These are phyloP conservation scores for Boletus reticulatus DNA, from an alignment of 768 basidiomycete genomes.

Conservation along the genomic window DNA sequence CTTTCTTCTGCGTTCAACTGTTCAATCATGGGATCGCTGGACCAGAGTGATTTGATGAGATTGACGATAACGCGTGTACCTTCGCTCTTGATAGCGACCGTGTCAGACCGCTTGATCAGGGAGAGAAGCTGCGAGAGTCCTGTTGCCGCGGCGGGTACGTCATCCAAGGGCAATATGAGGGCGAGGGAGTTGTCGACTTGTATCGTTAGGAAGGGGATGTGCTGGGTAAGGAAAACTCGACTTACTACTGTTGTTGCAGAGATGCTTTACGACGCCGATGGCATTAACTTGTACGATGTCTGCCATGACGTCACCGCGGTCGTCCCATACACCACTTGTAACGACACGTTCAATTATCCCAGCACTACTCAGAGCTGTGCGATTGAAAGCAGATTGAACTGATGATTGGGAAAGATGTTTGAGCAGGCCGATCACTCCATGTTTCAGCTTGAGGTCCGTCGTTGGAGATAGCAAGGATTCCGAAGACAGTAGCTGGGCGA, in stretches of 20 bases:
- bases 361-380: constrained; percentile 55
- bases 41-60: constrained; percentile 75
- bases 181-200: constrained; percentile 46
- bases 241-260: constrained; percentile 76
- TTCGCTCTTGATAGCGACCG: constrained; percentile 82
- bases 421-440: constrained; percentile 82
- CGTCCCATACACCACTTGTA: constrained; percentile 65
- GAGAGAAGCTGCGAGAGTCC: constrained; percentile 70
- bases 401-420: constrained; percentile 80
- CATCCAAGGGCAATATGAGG: constrained; percentile 48
- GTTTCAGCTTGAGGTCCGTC: constrained; percentile 80
- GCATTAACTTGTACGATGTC: constrained; percentile 86
- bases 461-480: constrained; percentile 49
- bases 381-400: constrained; percentile 56
- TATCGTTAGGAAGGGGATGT: constrained; percentile 31
- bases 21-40: constrained; percentile 40
- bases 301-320: constrained; percentile 72
- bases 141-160: constrained; percentile 34
- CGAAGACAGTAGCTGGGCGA: constrained; percentile 62
- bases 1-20: constrained; percentile 31
- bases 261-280: constrained; percentile 85
- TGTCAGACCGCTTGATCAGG: constrained; percentile 76
- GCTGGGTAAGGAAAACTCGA: neutral
- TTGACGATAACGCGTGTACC: constrained; percentile 88
- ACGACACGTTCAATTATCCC: constrained; percentile 62